Evolutionary conservation across 176 grass and related monocot genomes (phyloP), one percentile per base, ranked within the genome.

Genomic region (Urochloa ruziziensis): DNA sequence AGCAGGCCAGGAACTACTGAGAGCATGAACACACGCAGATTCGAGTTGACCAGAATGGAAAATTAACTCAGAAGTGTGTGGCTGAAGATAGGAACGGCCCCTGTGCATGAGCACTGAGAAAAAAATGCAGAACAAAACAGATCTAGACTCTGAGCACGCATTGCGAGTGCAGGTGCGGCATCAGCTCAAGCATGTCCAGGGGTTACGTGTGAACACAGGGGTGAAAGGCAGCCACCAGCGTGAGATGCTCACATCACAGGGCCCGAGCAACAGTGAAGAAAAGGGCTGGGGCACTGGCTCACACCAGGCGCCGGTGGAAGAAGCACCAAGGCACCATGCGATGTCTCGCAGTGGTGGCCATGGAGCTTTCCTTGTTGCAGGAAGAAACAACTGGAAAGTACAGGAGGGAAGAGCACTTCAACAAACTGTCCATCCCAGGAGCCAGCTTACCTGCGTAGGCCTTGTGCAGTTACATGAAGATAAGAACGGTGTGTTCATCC

Each of bases 171-270:
- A 71, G 77, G 83, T 82, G 72, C 72, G 75, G 67, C 9, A 80
- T 62, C 84, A 83, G 49, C 67, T 83, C 52, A 83, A 39, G 36
- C 2, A 14, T 74, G 61, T 66, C 88, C 36, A 83, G 52, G 49
- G 35, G 70, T 11, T 35, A 69, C 61, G 80, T 84, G 84, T 90
- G 89, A 80, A 90, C 67, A 23, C 25, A 17, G 21, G 42, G 67
- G 67, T 69, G 73, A 83, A 87, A 83, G 81, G 43, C 1, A 13
- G 5, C 48, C 84, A 87, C 80, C 80, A 90, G 67, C 21, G 39
- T 78, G 86, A 78, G 85, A 88, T 85, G 90, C 77, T 88, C 86
- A 85, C 86, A 85, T 91, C 82, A 82, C 76, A 85, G 86, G 76
- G 81, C 28, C 81, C 81, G 63, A 77, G 81, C 35, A 91, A 91